These are phyloP conservation scores for Lagenidium giganteum DNA, from an alignment of 352 stramenopile genomes.

Conservation along the genomic window DNA sequence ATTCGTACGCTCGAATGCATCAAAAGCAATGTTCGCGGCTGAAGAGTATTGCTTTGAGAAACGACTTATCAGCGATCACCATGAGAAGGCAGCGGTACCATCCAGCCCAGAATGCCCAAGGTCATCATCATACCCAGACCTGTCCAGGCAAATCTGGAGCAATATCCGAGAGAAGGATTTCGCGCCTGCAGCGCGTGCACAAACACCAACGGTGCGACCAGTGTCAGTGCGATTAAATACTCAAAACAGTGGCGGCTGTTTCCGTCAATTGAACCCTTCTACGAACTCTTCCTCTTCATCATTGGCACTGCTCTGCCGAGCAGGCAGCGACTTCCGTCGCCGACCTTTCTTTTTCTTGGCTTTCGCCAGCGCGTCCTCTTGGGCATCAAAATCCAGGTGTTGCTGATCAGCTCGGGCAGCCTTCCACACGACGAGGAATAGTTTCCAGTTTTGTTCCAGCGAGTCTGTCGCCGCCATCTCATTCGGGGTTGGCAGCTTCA, in stretches of 20 bases:
- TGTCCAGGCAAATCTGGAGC: no score
- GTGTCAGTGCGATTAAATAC: no score
- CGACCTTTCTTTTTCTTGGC: conserved; percentile 27
- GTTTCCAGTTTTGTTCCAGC: conserved; percentile 46
- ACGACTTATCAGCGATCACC: neutral
- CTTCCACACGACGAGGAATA: conserved; percentile 49
- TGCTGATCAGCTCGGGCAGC: conserved; percentile 59
- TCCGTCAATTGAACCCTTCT: conserved; percentile 19
- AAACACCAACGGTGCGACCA: no score
- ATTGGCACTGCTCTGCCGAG: conserved; percentile 19
- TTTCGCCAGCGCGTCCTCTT: conserved; percentile 21
- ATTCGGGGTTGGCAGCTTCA: conserved; percentile 18
- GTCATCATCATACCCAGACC: neutral
- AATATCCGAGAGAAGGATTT: no score
- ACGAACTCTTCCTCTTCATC: conserved; percentile 30
- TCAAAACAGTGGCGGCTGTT: no score
- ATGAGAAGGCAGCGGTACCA: neutral
- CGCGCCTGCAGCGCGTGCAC: no score
- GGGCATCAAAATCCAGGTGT: conserved; percentile 58
- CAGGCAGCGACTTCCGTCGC: conserved; percentile 24
- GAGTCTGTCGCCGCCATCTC: conserved; percentile 24
- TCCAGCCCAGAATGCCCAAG: neutral
- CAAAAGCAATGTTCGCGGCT: no score
- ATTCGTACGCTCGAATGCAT: conserved; percentile 52
- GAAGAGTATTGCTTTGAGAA: no score